Conservation (phyloP, 1,284 basidiomycete species). For the Melampsora occidentalis region DNA sequence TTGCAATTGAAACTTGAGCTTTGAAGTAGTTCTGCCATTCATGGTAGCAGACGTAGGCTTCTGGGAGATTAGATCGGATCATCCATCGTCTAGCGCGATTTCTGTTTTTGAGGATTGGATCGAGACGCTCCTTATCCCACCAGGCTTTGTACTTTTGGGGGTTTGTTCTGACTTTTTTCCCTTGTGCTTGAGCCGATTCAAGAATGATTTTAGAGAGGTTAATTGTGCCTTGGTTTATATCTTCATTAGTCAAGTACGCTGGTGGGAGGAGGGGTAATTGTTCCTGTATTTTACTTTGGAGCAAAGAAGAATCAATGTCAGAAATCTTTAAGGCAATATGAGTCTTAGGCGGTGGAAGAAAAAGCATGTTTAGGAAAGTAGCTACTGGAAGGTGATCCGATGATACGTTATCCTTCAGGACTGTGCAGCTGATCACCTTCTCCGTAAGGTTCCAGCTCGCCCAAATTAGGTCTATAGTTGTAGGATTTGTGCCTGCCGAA, state of each 20-base stretch:
- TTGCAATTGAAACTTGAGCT: not conserved
- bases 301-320: not conserved
- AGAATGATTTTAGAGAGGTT: no score
- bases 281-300: not conserved
- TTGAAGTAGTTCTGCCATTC: conserved; percentile 10
- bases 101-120: not conserved
- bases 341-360: no score
- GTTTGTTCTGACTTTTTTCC: not conserved
- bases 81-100: conserved; percentile 19
- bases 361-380: no score
- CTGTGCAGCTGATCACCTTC: not conserved
- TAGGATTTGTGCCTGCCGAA: not conserved
- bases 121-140: conserved; percentile 6
- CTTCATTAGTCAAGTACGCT: not conserved
- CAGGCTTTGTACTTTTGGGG: not conserved
- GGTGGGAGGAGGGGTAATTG: not conserved
- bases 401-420: not conserved
- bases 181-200: not conserved
- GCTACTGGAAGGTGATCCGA: no score
- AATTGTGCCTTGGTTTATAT: not conserved
- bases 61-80: not conserved
- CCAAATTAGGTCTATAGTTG: conserved; percentile 10
- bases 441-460: not conserved
- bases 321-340: not conserved
- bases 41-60: not conserved